Evolutionary conservation across 2,329 filamentous ascomycete genomes (phyloP), one percentile per base, ranked within the genome.

Genomic region (Aspergillus ochraceus): DNA sequence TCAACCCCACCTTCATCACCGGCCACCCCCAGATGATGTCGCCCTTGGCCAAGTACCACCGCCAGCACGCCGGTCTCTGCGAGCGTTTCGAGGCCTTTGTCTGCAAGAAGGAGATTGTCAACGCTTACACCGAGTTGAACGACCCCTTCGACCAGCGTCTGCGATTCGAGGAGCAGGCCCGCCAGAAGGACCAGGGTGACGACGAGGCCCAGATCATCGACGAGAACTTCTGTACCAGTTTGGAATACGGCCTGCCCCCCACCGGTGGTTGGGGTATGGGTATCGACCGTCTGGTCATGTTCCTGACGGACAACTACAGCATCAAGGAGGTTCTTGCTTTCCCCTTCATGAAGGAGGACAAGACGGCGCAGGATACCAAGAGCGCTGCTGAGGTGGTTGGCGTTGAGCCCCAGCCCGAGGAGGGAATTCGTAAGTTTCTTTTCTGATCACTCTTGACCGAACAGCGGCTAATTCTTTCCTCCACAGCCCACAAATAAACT

Each of bases 81-180:
- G 95, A 99, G 83, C 90, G 95, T 57, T 98, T 98, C 77, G 95
- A 99, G 80, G 93, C 91, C 11, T 99, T 99, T 68, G 95, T 97
- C 50, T 92, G 90, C 83, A 96, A 92, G 84, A 96, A 95, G 86
- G 94, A 98, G 76, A 97, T 98, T 68, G 90, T 89, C 71, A 98
- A 99, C 74, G 93, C 93, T 6, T 96, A 97, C 81, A 98, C 94
- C 45, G 95, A 99, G 86, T 88, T 99, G 85, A 96, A 96, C 83
- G 91, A 97, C 71, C 92, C 94, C 58, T 94, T 96, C 71, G 93
- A 97, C 78, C 95, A 99, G 82, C 87, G 95, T 63, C 80, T 94
- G 64, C 88, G 92, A 30, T 94, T 94, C 76, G 92, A 97, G 77
- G 94, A 98, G 86, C 95, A 99, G 80, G 94, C 93, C 4, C 85